Evolutionary conservation across 2,329 filamentous ascomycete species (phyloP), one percentile per base, ranked within the genome.

Genomic region (Gaeumannomyces sp.): DNA sequence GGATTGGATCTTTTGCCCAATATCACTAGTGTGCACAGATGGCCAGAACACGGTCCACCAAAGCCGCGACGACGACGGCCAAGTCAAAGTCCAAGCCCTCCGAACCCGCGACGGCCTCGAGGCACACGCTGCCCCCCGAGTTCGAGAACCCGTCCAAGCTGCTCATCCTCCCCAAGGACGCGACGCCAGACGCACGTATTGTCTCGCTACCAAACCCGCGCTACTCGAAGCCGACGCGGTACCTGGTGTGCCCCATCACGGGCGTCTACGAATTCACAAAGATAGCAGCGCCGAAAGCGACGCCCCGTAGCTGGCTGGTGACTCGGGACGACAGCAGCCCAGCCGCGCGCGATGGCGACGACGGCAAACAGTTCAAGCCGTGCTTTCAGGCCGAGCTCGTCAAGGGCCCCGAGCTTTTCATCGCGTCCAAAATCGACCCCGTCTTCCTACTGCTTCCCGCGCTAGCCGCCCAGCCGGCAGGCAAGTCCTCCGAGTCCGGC

Each of bases 341-440:
- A 35, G 66, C 22, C 38, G 64, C 60, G 50, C 66, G 35, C 27
- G 63, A 56, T 1, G 65, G 66, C 11, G 70, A 67, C 50, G 62
- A 66, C n/a, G 62, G 3, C 59, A n/a, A 53, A 53, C 67, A 50
- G 14, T 10, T 16, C 16, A 38, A 28, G 35, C 60, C 33, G 56
- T n/a, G 61, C 45, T 29, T 59, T 16, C 45, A 33, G 31, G 53
- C 62, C n/a, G 53, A 78, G 53, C 69, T 92, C 29, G 83, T 87
- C 45, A 87, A 88, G 71, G 83, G 82, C 59, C 87, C 92, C 45
- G 87, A 93, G 66, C 78, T 98, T n/a, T 89, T 90, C 71, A 77
- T 98, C 66, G 92, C 94, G 11, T 97, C 95, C 1, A 85, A 87
- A 2, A 81, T 97, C 64, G 95, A 99, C 74, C 84, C 91, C 6